Evolutionary conservation across 2,329 filamentous ascomycete species (phyloP), one percentile per base, ranked within the genome.

Genomic region (Alternaria postmessia): DNA sequence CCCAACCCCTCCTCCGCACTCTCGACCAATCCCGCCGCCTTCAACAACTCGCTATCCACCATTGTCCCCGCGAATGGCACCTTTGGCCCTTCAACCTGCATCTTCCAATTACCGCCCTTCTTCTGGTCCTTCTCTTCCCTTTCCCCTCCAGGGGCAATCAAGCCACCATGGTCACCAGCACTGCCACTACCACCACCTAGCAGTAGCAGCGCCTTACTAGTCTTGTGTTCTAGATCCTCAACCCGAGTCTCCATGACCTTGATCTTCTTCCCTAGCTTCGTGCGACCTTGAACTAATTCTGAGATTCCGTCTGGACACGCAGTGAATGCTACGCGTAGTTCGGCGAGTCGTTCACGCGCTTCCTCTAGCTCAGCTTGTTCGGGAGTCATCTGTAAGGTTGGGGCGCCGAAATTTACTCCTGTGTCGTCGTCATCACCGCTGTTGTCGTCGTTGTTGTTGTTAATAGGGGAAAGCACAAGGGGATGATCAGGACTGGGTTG

Each of bases 11-110:
- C 56, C n/a, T 66, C 56, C 9, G 64, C 69, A 38, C 61, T 67
- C 20, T 66, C 69, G 4, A 66, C 42, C 51, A 77, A 44, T 4
- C 75, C 76, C 5, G 72, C 73, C 5, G 63, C 68, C 62, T 67
- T 72, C 16, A 76, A 61, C 42, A 77, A 49, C 46, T 73, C 70
- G 24, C 67, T 71, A 42, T 76, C 74, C 26, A 75, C 69, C 68
- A 71, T 67, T 0, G 65, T 66, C 1, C 75, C 76, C 4, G 72
- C 75, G 61, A 79, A 72, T 5, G 52, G 48, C 20, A 75, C 67
- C 56, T 66, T 66, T 1, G 63, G 61, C 1, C 70, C 75, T 11
- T 66, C 61, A 11, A 58, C 61, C 51, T 67, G 53, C 3, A 56
- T 53, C 51, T 59, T 62, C 66, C 72, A 75, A 1, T 63, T 65